phyloP scores from a whole-genome alignment of 129 eudicot genomes.

The Silybum marianum region DNA sequence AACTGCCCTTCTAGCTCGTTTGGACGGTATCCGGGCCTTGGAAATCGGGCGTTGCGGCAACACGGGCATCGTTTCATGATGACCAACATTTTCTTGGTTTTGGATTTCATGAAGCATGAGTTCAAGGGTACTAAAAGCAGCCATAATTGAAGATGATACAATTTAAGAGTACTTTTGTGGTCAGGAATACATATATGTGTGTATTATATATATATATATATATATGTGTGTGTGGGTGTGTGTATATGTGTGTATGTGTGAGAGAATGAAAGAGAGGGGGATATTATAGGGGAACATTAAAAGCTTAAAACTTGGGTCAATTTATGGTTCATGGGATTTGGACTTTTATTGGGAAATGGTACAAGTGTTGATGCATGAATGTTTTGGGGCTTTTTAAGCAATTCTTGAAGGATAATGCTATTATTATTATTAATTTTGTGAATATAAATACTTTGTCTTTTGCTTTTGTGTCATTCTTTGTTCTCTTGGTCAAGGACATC shows the following conservation, averaged over 20 bases:
- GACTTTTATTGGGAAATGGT: slow-evolving; percentile 38
- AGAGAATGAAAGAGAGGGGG: not conserved
- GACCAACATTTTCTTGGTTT: slow-evolving; percentile 40
- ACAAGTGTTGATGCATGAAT: slow-evolving; percentile 36
- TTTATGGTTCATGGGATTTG: slow-evolving; percentile 40
- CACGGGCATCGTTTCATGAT: slow-evolving; percentile 47
- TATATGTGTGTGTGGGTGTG: not conserved
- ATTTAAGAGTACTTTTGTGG: not conserved
- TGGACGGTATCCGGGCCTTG: slow-evolving; percentile 58
- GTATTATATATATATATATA: not conserved
- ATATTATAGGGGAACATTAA: slow-evolving; percentile 22
- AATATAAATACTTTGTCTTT: slow-evolving; percentile 40
- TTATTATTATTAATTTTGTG: slow-evolving; percentile 15
- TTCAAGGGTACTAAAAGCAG: slow-evolving; percentile 67
- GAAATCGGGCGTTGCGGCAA: slow-evolving; percentile 67
- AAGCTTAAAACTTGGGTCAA: slow-evolving; percentile 32
- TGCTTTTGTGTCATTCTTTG: slow-evolving; percentile 36
- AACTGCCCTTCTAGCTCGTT: slow-evolving; percentile 40
- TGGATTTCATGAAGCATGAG: slow-evolving; percentile 67
- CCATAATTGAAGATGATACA: slow-evolving; percentile 28
- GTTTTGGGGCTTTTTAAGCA: slow-evolving; percentile 41
- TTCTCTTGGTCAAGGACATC: slow-evolving; percentile 32
- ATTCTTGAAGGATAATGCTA: slow-evolving; percentile 27
- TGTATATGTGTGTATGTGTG: not conserved
- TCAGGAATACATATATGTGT: not conserved